Evolutionary conservation across 306 rosid species (phyloP).

Genomic region (Castanopsis chinensis): DNA sequence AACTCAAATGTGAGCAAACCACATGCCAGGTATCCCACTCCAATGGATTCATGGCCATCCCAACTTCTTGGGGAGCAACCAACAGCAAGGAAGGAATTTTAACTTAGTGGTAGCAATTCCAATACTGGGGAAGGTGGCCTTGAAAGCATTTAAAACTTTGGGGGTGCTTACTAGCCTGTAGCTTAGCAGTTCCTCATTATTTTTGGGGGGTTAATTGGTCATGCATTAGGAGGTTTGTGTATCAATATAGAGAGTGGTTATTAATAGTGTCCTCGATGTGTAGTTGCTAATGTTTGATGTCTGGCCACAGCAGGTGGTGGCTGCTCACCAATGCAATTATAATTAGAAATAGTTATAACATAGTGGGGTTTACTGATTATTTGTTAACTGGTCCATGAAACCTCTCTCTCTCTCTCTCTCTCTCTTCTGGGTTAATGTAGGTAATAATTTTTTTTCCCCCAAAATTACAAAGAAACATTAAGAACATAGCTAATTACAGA

Average conservation of each 20-base stretch:
- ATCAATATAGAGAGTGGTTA: background rate
- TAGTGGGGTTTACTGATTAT: background rate
- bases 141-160: constrained; percentile 15
- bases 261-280: background rate
- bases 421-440: no score
- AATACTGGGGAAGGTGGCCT: constrained; percentile 2
- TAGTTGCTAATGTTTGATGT: background rate
- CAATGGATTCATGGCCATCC: constrained; percentile 80
- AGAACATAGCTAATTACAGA: no score
- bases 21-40: constrained; percentile 91
- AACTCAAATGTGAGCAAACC: constrained; percentile 68
- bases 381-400: background rate
- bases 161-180: constrained; percentile 1
- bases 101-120: constrained; percentile 10
- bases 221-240: background rate
- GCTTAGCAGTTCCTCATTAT: background rate
- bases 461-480: no score
- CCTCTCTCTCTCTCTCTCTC: no score
- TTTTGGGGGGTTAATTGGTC: background rate
- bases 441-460: no score
- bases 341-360: background rate
- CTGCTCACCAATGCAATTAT: background rate
- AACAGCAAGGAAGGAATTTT: constrained; percentile 26
- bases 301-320: background rate
- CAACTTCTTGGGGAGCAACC: constrained; percentile 64